Evolutionary conservation across 345 rosid species (phyloP).

Genomic region (Barbarea vulgaris): DNA sequence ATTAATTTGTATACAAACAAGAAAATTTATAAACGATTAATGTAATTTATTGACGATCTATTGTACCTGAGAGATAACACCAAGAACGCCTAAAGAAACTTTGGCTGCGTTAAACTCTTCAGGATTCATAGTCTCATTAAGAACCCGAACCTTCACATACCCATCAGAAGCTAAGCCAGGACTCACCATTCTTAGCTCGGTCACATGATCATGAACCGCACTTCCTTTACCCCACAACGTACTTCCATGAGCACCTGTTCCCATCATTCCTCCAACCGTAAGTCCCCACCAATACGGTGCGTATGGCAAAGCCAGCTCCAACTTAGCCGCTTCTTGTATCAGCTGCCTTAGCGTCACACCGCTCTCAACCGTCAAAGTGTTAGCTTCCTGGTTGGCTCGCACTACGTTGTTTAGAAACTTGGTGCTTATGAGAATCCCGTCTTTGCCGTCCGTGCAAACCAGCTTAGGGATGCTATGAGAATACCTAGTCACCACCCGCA

Average conservation of each 20-base stretch:
- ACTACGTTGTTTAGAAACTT: constrained; percentile 48
- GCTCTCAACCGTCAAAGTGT: constrained; percentile 62
- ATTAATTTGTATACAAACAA: too few relatives aligned
- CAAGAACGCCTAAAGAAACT: constrained; percentile 83
- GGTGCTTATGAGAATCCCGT: constrained; percentile 76
- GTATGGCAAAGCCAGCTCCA: constrained; percentile 68
- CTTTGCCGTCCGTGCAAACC: constrained; percentile 64
- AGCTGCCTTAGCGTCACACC: constrained; percentile 70
- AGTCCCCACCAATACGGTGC: constrained; percentile 93
- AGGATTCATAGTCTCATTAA: constrained; percentile 26
- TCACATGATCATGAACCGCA: constrained; percentile 67
- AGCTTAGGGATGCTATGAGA: constrained; percentile 79
- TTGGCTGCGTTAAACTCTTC: constrained; percentile 56
- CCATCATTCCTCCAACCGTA: constrained; percentile 72
- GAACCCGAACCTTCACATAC: constrained; percentile 47
- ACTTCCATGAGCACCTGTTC: constrained; percentile 95
- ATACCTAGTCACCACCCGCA: constrained; percentile 65
- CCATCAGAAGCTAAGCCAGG: constrained; percentile 54
- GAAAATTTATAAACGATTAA: too few relatives aligned
- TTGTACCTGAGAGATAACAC: constrained; percentile 66
- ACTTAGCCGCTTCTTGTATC: constrained; percentile 60
- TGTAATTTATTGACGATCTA: too few relatives aligned
- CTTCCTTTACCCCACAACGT: constrained; percentile 77
- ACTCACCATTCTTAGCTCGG: constrained; percentile 54
- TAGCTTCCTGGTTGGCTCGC: constrained; percentile 36